Conservation (phyloP, 495 filamentous ascomycete genomes). For the Wilcoxina mikolae region DNA sequence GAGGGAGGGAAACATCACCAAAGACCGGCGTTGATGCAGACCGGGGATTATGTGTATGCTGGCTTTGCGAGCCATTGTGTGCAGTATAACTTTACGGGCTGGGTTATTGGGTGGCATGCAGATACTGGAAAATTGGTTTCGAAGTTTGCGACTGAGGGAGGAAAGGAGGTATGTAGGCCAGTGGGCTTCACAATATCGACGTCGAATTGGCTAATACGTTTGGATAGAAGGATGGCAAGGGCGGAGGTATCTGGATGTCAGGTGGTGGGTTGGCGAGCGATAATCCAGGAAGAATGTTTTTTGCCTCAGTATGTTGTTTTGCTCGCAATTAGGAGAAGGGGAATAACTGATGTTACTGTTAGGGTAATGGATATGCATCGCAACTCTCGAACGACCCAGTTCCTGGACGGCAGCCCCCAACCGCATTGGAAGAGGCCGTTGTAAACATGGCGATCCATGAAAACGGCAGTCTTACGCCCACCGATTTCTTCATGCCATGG, state of each 20-base stretch:
- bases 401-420: slow-evolving; percentile 28
- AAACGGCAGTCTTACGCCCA: slow-evolving; percentile 27
- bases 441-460: slow-evolving; percentile 30
- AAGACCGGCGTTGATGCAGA: slow-evolving; percentile 32
- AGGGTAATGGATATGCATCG: slow-evolving; percentile 29
- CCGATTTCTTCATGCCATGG: slow-evolving; percentile 23
- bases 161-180: slow-evolving; percentile 23
- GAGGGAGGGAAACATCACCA: slow-evolving; percentile 34
- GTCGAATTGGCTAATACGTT: no score
- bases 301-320: background rate
- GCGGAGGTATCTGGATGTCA: slow-evolving; percentile 30
- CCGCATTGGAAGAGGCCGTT: slow-evolving; percentile 29
- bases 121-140: slow-evolving; percentile 32
- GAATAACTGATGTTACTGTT: background rate
- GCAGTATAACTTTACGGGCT: slow-evolving; percentile 37
- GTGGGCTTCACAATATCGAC: no score
- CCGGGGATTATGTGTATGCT: slow-evolving; percentile 33
- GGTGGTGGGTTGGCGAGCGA: slow-evolving; percentile 29
- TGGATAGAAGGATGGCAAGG: slow-evolving; percentile 23
- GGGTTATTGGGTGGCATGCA: slow-evolving; percentile 36
- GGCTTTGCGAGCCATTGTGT: slow-evolving; percentile 37
- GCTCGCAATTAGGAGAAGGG: background rate
- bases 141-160: slow-evolving; percentile 31
- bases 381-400: slow-evolving; percentile 28
- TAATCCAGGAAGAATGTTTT: slow-evolving; percentile 23